Evolutionary conservation across 805 yeast species (phyloP), one percentile per base, ranked within the genome.

Genomic region (Babjeviella inositovora): DNA sequence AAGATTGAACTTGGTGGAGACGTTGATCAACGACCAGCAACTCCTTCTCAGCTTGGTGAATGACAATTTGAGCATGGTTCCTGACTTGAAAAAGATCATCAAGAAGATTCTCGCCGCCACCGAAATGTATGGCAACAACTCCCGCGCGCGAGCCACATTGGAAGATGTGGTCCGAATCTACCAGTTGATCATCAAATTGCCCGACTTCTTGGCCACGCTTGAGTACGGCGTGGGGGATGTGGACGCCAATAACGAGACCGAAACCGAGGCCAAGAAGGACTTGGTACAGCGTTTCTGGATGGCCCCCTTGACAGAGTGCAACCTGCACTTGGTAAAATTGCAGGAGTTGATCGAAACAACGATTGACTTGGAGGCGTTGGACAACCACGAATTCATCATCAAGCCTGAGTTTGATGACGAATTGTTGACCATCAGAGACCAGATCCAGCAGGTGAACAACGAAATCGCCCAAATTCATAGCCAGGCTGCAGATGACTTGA

Each of bases 311-410:
- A 37, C 47, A 9, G 57, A 59, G 14, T 50, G 58, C 24, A 49
- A 60, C 18, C 46, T 43, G 3, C 64, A 76, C 2, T 53, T 90
- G 23, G 41, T 49, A 10, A 82, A 79, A 34, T 63, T 76, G 19
- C 75, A 77, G 42, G 93, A 82, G 40, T 57, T 90, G 41, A 85
- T 90, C 7, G 96, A 90, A 44, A 75, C 93, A 3, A 85, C 97
- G 0, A 72, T 90, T 13, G 98, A 90, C 41, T 54, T 90, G 22
- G 68, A 75, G 11, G 84, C 93, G 3, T 57, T 82, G 28, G 85
- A 79, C 21, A 61, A 72, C 21, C 80, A 81, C 25, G 93, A 90
- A 29, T 81, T 75, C 37, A 70, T 77, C 34, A 80, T 90, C 25
- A 76, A 73, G 33, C 82, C 95, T 3, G 95, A 82, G 34, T 85